Conservation (phyloP, 805 yeast species). For the Starmera quercuum region DNA sequence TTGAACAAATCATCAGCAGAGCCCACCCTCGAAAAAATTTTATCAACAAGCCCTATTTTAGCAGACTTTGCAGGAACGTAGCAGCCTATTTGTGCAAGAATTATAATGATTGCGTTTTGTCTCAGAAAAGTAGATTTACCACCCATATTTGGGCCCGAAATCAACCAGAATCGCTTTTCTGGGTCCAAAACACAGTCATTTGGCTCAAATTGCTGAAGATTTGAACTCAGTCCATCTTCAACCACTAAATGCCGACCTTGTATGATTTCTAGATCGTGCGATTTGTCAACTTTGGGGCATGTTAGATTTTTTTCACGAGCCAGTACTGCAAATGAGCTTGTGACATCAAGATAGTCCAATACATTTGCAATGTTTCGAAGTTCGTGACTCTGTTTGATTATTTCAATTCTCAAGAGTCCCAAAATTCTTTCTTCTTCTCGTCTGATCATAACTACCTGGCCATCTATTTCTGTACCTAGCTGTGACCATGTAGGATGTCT, state of each 20-base stretch:
- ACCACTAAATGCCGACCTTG: conserved; percentile 85
- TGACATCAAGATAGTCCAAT: conserved; percentile 64
- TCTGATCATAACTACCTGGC: too few relatives aligned
- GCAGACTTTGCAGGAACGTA: conserved; percentile 79
- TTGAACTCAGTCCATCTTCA: conserved; percentile 50
- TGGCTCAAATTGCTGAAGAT: conserved; percentile 51
- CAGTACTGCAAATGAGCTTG: conserved; percentile 62
- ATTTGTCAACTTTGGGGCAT: conserved; percentile 53
- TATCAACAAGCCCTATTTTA: conserved; percentile 77
- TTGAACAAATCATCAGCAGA: conserved; percentile 95
- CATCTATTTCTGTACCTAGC: conserved; percentile 32
- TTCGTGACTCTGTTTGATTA: conserved; percentile 30
- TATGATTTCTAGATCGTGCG: conserved; percentile 38
- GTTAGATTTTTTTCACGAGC: conserved; percentile 62
- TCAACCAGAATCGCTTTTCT: conserved; percentile 54
- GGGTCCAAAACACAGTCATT: conserved; percentile 67
- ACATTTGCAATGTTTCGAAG: conserved; percentile 43
- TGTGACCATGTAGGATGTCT: conserved; percentile 41
- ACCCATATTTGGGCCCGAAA: conserved; percentile 97
- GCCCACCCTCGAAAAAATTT: conserved; percentile 90
- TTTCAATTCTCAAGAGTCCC: neutral
- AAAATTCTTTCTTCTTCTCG: neutral
- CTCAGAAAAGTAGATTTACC: conserved; percentile 92
- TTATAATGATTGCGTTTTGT: conserved; percentile 80
- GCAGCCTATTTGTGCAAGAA: conserved; percentile 85